Evolutionary conservation across 345 rosid species (phyloP).

Genomic region (Hypericum perforatum): DNA sequence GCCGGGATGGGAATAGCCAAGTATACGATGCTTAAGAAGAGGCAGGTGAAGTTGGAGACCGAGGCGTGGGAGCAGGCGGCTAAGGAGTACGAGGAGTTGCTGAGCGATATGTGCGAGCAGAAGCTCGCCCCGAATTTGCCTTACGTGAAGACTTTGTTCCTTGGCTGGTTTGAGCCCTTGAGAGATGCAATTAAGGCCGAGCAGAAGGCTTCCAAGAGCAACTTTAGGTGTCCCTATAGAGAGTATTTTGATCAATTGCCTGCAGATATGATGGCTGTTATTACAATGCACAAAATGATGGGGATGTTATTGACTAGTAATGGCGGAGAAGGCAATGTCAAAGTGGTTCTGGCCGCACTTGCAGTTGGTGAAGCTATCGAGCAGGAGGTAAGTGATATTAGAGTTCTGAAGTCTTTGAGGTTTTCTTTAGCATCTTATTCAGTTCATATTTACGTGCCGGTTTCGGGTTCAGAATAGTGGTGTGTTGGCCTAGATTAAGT

Average conservation of each 20-base stretch:
- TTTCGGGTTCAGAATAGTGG: constrained; percentile 1
- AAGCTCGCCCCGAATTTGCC: constrained; percentile 95
- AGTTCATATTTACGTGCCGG: not conserved
- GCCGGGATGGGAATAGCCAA: constrained; percentile 51
- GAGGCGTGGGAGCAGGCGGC: constrained; percentile 93
- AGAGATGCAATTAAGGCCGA: constrained; percentile 71
- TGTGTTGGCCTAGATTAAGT: too few species aligned
- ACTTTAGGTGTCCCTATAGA: constrained; percentile 31
- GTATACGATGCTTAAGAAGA: constrained; percentile 37
- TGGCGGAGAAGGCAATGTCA: constrained; percentile 52
- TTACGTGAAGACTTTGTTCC: constrained; percentile 69
- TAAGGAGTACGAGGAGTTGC: constrained; percentile 68
- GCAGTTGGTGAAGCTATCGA: constrained; percentile 91
- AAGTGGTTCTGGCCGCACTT: constrained; percentile 65
- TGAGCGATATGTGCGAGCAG: constrained; percentile 87
- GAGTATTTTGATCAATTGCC: constrained; percentile 50
- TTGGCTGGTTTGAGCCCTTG: constrained; percentile 95
- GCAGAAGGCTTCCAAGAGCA: constrained; percentile 38
- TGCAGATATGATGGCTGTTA: constrained; percentile 85
- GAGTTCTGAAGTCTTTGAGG: not conserved
- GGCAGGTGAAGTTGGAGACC: constrained; percentile 80
- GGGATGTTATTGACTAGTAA: constrained; percentile 58
- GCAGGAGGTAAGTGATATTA: constrained; percentile 53
- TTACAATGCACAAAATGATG: constrained; percentile 90
- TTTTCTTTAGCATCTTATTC: not conserved